Base-by-base conservation (phyloP, 441 rosid genomes). In the Populus hybrid region DNA sequence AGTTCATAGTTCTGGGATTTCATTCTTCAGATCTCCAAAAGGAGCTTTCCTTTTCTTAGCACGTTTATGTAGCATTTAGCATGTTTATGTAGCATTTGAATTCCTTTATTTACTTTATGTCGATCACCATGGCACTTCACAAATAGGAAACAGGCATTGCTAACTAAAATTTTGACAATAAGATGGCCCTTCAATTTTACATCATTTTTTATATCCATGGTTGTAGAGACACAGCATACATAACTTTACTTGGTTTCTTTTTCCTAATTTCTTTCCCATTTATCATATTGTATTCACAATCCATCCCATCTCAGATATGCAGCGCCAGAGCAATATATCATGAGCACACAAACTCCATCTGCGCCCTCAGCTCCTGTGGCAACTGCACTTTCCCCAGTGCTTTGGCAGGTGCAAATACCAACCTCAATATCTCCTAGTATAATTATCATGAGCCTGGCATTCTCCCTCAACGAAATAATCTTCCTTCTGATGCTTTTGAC, bases 311-410 rank as follows among this genome's bases (percentile, higher is more conserved):
- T 71, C 85, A 95, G 99, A 84, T 95, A 93, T 85, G 79, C 99
- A 67, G 98, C 99, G 42, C 98, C 99, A 64, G 99, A 95, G 86
- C 99, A 93, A 84, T 95, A 95, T 83, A 95, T 95, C 84, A 95
- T 95, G 97, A 95, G 99, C 86, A 95, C 99, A n/a, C 99, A 93
- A 85, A 95, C 99, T 79, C 99, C 99, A 74, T 95, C 98, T 77
- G 99, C 97, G 10, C 98, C 98, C 40, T 92, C 98, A 5, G 98
- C 96, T 81, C 98, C 98, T 11, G 97, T 95, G 78, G 99, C 99
- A 77, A 75, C 98, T 69, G 90, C 93, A 79, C 98, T 95, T 84
- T 95, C 97, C 67, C 99, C 99, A 8, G 97, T 95, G 69, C 87
- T 95, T 23, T 95, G 98, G 99, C 99, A 93, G 99, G 98, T 92